A percentile compares a stretch with the other conserved stretches of the same genome.
Conservation (phyloP, 116 monocot genomes). For the Phalaenopsis hybrid region DNA sequence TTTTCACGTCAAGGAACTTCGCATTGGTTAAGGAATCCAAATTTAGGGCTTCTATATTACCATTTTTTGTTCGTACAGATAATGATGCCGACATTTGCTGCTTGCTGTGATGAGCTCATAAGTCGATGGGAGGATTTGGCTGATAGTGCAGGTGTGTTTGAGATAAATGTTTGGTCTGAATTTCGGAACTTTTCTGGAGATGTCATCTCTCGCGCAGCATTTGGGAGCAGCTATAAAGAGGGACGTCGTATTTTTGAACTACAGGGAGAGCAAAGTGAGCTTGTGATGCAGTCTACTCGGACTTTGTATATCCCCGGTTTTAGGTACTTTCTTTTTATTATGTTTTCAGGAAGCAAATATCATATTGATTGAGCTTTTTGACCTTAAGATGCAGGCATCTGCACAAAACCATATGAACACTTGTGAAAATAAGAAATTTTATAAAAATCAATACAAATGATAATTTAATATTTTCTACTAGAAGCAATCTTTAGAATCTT, state of each 20-base stretch:
- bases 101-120: conserved; percentile 29
- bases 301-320: conserved; percentile 17
- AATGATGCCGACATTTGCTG: conserved; percentile 28
- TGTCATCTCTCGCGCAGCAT: conserved; percentile 38
- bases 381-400: too few relatives aligned
- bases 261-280: conserved; percentile 19
- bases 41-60: neutral
- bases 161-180: conserved; percentile 30
- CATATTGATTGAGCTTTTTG: too few relatives aligned
- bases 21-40: too few relatives aligned
- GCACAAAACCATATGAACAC: too few relatives aligned
- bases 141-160: neutral
- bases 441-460: too few relatives aligned
- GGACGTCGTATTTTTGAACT: conserved; percentile 26
- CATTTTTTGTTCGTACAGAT: conserved; percentile 3
- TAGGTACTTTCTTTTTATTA: conserved; percentile 11
- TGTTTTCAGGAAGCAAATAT: too few relatives aligned
- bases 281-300: neutral
- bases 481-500: too few relatives aligned
- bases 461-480: too few relatives aligned
- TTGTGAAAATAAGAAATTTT: too few relatives aligned
- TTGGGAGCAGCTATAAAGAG: conserved; percentile 35
- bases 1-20: too few relatives aligned
- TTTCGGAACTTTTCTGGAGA: conserved; percentile 22
- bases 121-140: conserved; percentile 18